Evolutionary conservation across 805 yeast species (phyloP), one percentile per base, ranked within the genome.

Genomic region (Starmerella sirachaensis): DNA sequence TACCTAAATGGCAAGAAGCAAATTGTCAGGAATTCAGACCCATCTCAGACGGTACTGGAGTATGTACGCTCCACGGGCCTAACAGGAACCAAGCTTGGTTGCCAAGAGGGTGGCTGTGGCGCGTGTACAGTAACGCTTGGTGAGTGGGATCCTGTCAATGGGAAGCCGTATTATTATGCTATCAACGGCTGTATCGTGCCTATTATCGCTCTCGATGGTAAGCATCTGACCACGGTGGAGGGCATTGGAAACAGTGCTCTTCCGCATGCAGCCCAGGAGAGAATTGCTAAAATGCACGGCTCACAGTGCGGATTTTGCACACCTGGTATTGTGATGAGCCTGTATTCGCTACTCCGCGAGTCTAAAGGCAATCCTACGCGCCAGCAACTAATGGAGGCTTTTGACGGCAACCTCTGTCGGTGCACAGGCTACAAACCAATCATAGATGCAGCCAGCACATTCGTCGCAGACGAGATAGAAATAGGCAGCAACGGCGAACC

Each of bases 271-370:
- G 65, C 63, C n/a, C 72, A 66, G 46, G 70, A 66, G 43, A 54
- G 72, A 17, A 64, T 66, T 25, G 70, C 70, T 11, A 58, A 62
- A 37, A 63, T 63, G 45, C 70, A 66, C 39, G 72, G 72, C 5
- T 65, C 70, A 0, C 72, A 66, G 48, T 66, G 72, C 48, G 72
- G 72, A 3, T 66, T 65, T 46, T 66, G 72, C 44, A 66, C 72
- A 6, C 72, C 71, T 1, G 72, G 72, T 5, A 66, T 66, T 35
- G 69, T 66, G 8, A 66, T 66, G 72, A 62, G 67, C 26, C 45
- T 66, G 35, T 66, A 66, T 36, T 59, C 68, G 1, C 48, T 66
- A 35, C 47, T 66, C 18, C 53, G 71, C 23, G 56, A 63, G 23
- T 56, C 62, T 20, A 55, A 60, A 8, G 65, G 66, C 19, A 45